Percentiles rank a stretch among this genome's conserved stretches.
These are phyloP conservation scores for Colletotrichum lupini DNA, from an alignment of 2,329 filamentous ascomycete genomes.

Conservation along the genomic window DNA sequence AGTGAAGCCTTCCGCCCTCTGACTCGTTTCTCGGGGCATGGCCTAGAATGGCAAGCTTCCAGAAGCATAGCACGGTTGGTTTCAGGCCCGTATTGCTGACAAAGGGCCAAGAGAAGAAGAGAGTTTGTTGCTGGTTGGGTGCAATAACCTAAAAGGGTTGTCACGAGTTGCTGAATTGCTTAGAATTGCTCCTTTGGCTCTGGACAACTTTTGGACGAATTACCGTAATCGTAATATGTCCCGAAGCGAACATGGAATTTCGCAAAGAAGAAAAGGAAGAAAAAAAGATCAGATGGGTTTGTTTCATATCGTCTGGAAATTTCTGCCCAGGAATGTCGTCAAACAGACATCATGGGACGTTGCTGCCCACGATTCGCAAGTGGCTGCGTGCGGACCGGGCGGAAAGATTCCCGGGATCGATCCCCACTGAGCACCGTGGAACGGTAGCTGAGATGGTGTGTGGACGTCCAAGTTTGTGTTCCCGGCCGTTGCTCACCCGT, in stretches of 20 bases:
- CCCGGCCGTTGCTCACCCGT: conserved; percentile 23
- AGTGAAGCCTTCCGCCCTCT: background rate
- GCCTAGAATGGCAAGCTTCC: conserved; percentile 29
- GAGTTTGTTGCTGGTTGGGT: background rate
- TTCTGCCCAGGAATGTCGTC: conserved; percentile 11
- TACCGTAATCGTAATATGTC: conserved; percentile 6
- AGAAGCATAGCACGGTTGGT: conserved; percentile 22
- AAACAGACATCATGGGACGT: conserved; percentile 7
- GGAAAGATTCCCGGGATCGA: conserved; percentile 28
- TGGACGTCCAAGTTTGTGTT: conserved; percentile 10
- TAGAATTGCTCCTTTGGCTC: conserved; percentile 1
- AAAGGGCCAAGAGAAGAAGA: background rate
- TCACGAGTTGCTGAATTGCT: background rate
- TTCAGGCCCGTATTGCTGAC: conserved; percentile 20
- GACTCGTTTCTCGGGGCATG: conserved; percentile 20
- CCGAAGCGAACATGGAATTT: background rate
- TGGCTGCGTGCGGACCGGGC: conserved; percentile 27
- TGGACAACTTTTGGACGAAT: background rate
- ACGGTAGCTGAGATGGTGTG: conserved; percentile 12
- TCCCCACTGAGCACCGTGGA: conserved; percentile 13
- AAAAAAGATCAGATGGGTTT: conserved; percentile 14
- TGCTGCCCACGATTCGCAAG: conserved; percentile 19
- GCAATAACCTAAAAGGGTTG: background rate
- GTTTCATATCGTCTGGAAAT: conserved; percentile 27
- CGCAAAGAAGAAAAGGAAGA: background rate